These are phyloP conservation scores for Naganishia cerealis DNA, from an alignment of 1,284 basidiomycete species.

Conservation along the genomic window DNA sequence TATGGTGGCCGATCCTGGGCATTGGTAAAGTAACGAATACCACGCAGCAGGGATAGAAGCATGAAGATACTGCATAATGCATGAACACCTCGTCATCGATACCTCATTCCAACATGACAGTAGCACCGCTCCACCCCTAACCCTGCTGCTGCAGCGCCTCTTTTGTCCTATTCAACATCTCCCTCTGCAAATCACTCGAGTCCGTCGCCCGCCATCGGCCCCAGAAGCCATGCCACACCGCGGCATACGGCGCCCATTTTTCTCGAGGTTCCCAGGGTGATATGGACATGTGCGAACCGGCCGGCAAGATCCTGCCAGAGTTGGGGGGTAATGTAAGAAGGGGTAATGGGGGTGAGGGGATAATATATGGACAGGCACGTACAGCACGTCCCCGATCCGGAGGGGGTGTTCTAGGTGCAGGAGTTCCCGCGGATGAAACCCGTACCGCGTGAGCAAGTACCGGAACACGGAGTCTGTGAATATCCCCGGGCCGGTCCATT, in stretches of 20 bases:
- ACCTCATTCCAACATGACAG: too few species aligned
- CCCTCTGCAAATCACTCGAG: slow-evolving; percentile 39
- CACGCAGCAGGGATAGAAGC: too few species aligned
- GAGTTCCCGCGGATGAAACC: slow-evolving; percentile 40
- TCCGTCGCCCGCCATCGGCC: slow-evolving; percentile 43
- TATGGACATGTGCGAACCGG: slow-evolving; percentile 42
- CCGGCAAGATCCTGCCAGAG: slow-evolving; percentile 33
- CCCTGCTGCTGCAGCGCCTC: slow-evolving; percentile 27
- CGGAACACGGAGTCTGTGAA: slow-evolving; percentile 48
- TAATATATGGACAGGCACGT: slow-evolving; percentile 15
- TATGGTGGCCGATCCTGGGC: too few species aligned
- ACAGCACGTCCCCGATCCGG: slow-evolving; percentile 44
- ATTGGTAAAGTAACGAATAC: too few species aligned
- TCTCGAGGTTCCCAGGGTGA: slow-evolving; percentile 16
- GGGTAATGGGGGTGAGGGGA: too few species aligned
- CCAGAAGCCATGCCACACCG: slow-evolving; percentile 43
- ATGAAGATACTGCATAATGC: too few species aligned
- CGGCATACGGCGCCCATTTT: slow-evolving; percentile 7
- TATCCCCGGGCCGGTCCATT: slow-evolving; percentile 49
- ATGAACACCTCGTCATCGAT: too few species aligned
- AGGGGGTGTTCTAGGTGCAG: slow-evolving; percentile 39
- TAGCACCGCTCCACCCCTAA: not conserved
- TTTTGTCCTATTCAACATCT: slow-evolving; percentile 38
- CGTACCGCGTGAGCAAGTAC: slow-evolving; percentile 44
- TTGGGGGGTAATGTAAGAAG: not conserved